phyloP scores from a whole-genome alignment of 345 rosid genomes.

The Cardamine resedifolia region DNA sequence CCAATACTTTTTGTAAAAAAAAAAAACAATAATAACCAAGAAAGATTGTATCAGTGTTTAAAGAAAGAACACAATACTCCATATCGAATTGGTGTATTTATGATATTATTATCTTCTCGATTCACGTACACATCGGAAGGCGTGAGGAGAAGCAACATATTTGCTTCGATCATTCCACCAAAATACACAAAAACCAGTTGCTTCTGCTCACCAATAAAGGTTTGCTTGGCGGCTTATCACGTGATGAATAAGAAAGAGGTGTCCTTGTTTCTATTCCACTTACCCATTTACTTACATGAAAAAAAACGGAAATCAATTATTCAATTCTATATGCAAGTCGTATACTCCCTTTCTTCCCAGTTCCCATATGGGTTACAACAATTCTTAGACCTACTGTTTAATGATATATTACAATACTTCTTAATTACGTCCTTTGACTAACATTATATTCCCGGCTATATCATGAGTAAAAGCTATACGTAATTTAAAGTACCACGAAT shows the following conservation, averaged over 20 bases:
- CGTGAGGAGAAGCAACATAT: neutral
- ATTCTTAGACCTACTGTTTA: neutral
- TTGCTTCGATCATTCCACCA: too few relatives aligned
- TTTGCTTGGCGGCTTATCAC: constrained; percentile 22
- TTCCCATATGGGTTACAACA: neutral
- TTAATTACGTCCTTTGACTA: neutral
- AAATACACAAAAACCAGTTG: too few relatives aligned
- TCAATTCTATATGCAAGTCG: neutral
- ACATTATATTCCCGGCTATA: neutral
- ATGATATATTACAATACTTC: neutral
- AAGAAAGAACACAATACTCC: too few relatives aligned
- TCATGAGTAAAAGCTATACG: neutral
- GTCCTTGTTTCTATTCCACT: constrained; percentile 1
- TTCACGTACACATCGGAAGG: neutral
- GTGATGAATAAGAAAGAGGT: constrained; percentile 15
- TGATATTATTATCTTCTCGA: constrained; percentile 12
- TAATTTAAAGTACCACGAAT: neutral
- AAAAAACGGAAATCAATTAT: neutral
- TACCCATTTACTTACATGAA: neutral
- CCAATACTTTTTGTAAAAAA: too few relatives aligned
- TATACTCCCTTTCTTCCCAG: neutral
- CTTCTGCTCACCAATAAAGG: too few relatives aligned
- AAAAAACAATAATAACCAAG: neutral
- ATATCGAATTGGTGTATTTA: neutral
- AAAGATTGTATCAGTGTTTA: neutral